Percentiles rank a stretch among this genome's conserved stretches.
phyloP scores from a whole-genome alignment of 1,284 basidiomycete genomes.

The Pyrrhoderma noxium region DNA sequence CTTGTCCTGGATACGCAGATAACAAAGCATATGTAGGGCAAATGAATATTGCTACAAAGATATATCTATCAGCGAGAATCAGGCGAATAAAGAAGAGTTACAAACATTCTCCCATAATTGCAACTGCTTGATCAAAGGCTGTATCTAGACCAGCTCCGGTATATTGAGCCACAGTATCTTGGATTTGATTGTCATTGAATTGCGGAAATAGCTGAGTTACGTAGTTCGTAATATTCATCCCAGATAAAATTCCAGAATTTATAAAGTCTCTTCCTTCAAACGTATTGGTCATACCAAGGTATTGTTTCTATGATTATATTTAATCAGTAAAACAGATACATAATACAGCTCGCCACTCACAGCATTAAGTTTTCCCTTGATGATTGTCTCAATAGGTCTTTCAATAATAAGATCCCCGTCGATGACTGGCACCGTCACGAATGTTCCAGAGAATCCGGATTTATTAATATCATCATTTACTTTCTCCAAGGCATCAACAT shows the following conservation, averaged over 20 bases:
- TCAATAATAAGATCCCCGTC: conserved; percentile 40
- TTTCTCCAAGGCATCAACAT: conserved; percentile 27
- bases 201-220: conserved; percentile 34
- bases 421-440: conserved; percentile 36
- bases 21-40: conserved; percentile 30
- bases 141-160: conserved; percentile 19
- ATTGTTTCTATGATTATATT: conserved; percentile 22
- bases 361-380: conserved; percentile 14
- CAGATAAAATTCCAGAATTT: conserved; percentile 24
- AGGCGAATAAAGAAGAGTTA: background rate
- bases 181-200: conserved; percentile 24
- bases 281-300: conserved; percentile 34
- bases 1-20: conserved; percentile 22
- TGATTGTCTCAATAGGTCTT: conserved; percentile 34
- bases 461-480: conserved; percentile 31
- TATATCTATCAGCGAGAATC: background rate
- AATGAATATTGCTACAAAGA: conserved; percentile 28
- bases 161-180: conserved; percentile 27
- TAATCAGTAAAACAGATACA: background rate
- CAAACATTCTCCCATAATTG: conserved; percentile 39
- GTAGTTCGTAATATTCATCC: conserved; percentile 28
- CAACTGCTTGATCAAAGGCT: conserved; percentile 27
- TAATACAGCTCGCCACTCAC: too few relatives aligned
- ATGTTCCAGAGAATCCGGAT: conserved; percentile 37
- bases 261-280: conserved; percentile 37